Conservation (phyloP, 2,329 filamentous ascomycete genomes). For the Ascochyta fabae region DNA sequence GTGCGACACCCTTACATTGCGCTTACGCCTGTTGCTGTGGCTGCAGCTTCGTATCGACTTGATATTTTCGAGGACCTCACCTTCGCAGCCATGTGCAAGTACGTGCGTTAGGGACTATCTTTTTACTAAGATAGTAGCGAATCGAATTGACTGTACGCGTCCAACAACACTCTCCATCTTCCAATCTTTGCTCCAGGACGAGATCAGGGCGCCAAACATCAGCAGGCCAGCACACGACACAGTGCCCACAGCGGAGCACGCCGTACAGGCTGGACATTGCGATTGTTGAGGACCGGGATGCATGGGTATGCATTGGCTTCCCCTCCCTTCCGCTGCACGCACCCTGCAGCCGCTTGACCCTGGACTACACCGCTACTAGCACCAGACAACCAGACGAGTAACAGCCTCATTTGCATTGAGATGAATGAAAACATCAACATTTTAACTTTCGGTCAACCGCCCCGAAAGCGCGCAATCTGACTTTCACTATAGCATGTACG, state of each 20-base stretch:
- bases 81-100: background rate
- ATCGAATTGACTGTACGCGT: too few species aligned
- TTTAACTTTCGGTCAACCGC: too few species aligned
- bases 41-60: constrained; percentile 12
- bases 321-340: constrained; percentile 10
- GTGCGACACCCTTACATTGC: constrained; percentile 13
- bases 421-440: too few species aligned
- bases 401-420: too few species aligned
- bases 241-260: background rate
- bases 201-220: background rate
- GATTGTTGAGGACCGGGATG: constrained; percentile 8
- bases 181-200: too few species aligned
- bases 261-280: background rate
- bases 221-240: constrained; percentile 1
- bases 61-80: constrained; percentile 5
- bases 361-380: background rate
- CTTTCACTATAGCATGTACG: too few species aligned
- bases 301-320: constrained; percentile 13
- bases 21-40: constrained; percentile 4
- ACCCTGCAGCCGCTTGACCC: constrained; percentile 9
- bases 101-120: background rate
- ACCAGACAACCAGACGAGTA: too few species aligned
- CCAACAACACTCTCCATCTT: background rate
- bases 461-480: too few species aligned
- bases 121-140: too few species aligned